Percentiles rank a stretch among this genome's conserved stretches.
Conservation (phyloP, 2,329 filamentous ascomycete species). For the Talaromyces piceae region DNA sequence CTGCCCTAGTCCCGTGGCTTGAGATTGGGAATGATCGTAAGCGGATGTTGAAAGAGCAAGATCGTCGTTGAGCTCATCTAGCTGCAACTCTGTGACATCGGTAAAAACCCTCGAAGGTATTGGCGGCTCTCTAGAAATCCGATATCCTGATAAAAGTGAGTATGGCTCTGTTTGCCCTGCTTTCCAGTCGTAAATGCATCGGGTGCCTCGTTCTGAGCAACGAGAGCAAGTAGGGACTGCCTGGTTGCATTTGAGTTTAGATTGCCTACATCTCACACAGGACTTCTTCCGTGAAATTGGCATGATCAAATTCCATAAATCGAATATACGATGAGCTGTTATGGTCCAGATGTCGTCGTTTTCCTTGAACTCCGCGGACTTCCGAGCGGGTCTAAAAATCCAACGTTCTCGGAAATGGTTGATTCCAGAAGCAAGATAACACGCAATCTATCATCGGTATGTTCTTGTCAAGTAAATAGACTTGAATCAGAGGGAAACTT, state of each 20-base stretch:
- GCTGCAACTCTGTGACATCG: neutral
- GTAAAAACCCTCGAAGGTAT: neutral
- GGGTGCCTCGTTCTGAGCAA: slow-evolving; percentile 7
- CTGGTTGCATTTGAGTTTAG: slow-evolving; percentile 10
- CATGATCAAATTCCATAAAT: neutral
- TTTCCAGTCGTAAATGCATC: slow-evolving; percentile 8
- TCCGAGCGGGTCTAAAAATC: slow-evolving; percentile 1
- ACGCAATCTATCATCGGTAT: too few relatives aligned
- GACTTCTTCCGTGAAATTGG: slow-evolving; percentile 10
- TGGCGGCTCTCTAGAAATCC: neutral
- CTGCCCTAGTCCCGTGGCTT: neutral
- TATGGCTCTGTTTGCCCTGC: neutral
- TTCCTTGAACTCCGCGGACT: slow-evolving; percentile 9
- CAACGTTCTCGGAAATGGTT: too few relatives aligned
- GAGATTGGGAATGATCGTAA: neutral
- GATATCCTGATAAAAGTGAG: neutral
- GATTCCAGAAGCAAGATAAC: too few relatives aligned
- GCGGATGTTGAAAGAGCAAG: neutral
- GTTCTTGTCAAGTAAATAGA: too few relatives aligned
- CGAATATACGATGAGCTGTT: too few relatives aligned
- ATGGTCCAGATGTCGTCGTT: too few relatives aligned
- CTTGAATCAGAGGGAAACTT: too few relatives aligned
- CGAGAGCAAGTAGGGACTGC: slow-evolving; percentile 7
- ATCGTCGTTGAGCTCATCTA: neutral
- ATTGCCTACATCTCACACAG: slow-evolving; percentile 9